phyloP scores from a whole-genome alignment of 108 stramenopile genomes.

The Skeletonema menzelii region DNA sequence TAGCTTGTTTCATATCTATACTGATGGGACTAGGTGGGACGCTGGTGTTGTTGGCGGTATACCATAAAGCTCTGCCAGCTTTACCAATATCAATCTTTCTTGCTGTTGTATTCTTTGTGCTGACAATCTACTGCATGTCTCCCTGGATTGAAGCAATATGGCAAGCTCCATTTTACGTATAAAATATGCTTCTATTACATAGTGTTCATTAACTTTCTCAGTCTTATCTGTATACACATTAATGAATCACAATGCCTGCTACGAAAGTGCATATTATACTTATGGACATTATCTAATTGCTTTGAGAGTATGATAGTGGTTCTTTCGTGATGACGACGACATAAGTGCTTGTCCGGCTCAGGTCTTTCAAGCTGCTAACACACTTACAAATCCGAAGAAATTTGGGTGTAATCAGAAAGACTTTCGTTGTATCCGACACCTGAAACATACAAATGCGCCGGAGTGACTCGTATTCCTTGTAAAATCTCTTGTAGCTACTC shows the following conservation, averaged over 20 bases:
- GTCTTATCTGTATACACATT: background rate
- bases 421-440: conserved; percentile 54
- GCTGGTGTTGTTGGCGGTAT: conserved; percentile 84
- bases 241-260: background rate
- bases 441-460: conserved; percentile 71
- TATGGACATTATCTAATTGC: background rate
- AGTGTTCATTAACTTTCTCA: background rate
- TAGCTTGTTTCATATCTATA: conserved; percentile 83
- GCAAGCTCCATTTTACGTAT: conserved; percentile 61
- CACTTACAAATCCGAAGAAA: conserved; percentile 49
- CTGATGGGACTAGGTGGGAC: conserved; percentile 86
- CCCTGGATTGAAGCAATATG: conserved; percentile 69
- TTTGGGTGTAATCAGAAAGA: conserved; percentile 73
- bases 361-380: conserved; percentile 30
- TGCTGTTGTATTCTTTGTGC: conserved; percentile 77
- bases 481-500: conserved; percentile 54
- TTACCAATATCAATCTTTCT: conserved; percentile 90
- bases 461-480: conserved; percentile 65
- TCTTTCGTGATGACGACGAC: conserved; percentile 62
- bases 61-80: conserved; percentile 90
- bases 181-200: background rate
- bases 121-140: conserved; percentile 63
- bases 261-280: background rate
- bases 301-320: background rate
- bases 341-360: conserved; percentile 57